Percentiles rank a stretch among this genome's conserved stretches.
Conservation (phyloP, 1,139 yeast species). For the Candida sojae region DNA sequence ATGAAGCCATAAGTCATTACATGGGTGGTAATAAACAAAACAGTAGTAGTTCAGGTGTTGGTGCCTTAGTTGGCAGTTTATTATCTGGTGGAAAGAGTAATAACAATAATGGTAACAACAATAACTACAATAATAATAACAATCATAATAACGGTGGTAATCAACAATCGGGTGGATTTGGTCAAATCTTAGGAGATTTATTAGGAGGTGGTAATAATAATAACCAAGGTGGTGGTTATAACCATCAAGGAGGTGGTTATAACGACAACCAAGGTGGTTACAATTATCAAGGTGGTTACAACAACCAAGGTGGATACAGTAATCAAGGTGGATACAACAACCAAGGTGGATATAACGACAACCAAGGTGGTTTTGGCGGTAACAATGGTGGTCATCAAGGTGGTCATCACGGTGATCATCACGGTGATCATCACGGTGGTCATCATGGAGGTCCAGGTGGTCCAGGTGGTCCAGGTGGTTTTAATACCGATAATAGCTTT, state of each 20-base stretch:
- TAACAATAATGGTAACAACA: slow-evolving; percentile 4
- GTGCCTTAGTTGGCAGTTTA: slow-evolving; percentile 14
- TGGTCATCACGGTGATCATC: too few species aligned
- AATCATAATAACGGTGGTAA: slow-evolving; percentile 2
- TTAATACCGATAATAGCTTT: slow-evolving; percentile 4
- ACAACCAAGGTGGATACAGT: slow-evolving; percentile 7
- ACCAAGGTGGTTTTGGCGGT: background rate
- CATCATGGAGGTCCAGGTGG: too few species aligned
- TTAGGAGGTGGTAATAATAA: slow-evolving; percentile 7
- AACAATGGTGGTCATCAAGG: too few species aligned
- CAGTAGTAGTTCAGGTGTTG: slow-evolving; percentile 11
- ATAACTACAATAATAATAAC: slow-evolving; percentile 1
- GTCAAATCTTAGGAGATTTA: slow-evolving; percentile 2
- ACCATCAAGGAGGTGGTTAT: slow-evolving; percentile 5
- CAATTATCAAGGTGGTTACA: background rate
- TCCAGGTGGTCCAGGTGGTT: background rate
- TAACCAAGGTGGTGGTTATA: slow-evolving; percentile 3
- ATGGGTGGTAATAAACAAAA: slow-evolving; percentile 9
- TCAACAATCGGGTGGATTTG: slow-evolving; percentile 4
- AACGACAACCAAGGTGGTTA: slow-evolving; percentile 2
- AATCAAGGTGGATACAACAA: background rate
- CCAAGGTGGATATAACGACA: background rate
- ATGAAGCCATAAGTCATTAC: slow-evolving; percentile 11
- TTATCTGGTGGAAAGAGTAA: slow-evolving; percentile 7
- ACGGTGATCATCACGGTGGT: too few species aligned